phyloP scores from a whole-genome alignment of 257 asterid species.

The Scutellaria galericulata region DNA sequence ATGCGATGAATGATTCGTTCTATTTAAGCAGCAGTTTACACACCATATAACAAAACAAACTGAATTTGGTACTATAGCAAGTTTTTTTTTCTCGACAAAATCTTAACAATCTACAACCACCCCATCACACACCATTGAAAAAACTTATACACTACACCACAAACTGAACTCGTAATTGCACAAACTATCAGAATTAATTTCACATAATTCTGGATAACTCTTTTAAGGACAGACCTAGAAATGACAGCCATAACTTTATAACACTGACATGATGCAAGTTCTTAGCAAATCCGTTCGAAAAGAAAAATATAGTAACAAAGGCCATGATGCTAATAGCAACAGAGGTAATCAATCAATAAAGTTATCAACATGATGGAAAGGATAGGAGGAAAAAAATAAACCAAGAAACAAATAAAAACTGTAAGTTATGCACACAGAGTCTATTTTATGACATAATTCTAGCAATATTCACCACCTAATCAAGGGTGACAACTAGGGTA shows the following conservation, averaged over 20 bases:
- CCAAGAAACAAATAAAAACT: neutral
- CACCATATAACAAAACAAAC: conserved; percentile 7
- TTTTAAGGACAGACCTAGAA: neutral
- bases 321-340: neutral
- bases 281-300: neutral
- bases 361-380: conserved; percentile 8
- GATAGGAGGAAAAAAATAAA: neutral
- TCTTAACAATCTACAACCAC: neutral
- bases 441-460: neutral
- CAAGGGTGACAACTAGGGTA: neutral
- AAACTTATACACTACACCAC: neutral
- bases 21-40: conserved; percentile 6
- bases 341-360: neutral
- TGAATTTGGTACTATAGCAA: conserved; percentile 21
- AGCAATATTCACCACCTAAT: conserved; percentile 18
- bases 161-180: neutral
- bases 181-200: conserved; percentile 2
- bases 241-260: neutral
- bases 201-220: conserved; percentile 5
- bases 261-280: neutral
- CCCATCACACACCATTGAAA: conserved; percentile 1
- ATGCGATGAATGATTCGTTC: neutral
- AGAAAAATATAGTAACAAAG: neutral
- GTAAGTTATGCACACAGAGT: too few relatives aligned
- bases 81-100: neutral